Percentiles rank a stretch among this genome's conserved stretches.
Conservation (phyloP, 1,284 basidiomycete genomes). For the Leccinum subrobustum region DNA sequence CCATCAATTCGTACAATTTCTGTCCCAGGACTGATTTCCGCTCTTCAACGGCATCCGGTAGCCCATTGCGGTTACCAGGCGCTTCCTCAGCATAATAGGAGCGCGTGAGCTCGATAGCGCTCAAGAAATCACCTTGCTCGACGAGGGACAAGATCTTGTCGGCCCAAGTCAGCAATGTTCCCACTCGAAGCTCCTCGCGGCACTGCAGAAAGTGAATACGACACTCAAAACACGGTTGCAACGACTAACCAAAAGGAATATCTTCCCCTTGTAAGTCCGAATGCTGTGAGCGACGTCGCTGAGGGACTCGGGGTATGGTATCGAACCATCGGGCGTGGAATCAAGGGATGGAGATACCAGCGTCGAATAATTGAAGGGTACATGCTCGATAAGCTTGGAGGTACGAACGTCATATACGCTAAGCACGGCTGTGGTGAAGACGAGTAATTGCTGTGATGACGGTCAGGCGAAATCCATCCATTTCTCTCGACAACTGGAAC, state of each 20-base stretch:
- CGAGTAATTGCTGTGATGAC: conserved; percentile 55
- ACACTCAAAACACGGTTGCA: background rate
- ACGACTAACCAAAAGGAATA: conserved; percentile 81
- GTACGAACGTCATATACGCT: conserved; percentile 70
- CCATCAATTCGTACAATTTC: conserved; percentile 82
- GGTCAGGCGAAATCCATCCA: conserved; percentile 9
- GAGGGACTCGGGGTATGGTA: conserved; percentile 50
- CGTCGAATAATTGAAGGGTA: conserved; percentile 53
- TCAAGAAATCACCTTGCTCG: conserved; percentile 84
- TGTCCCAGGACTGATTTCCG: conserved; percentile 70
- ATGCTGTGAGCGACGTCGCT: conserved; percentile 72
- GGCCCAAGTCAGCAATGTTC: conserved; percentile 92
- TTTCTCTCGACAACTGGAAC: conserved; percentile 26
- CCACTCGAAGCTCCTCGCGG: conserved; percentile 72
- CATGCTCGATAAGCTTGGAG: conserved; percentile 55
- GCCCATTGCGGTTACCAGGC: conserved; percentile 84
- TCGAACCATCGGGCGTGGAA: conserved; percentile 45
- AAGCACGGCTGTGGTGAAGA: conserved; percentile 57
- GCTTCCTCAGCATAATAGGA: conserved; percentile 83
- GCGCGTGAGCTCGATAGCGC: conserved; percentile 85
- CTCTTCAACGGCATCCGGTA: conserved; percentile 66
- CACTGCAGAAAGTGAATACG: conserved; percentile 42
- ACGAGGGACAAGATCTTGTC: conserved; percentile 88
- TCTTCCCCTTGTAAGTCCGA: conserved; percentile 83
- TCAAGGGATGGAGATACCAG: conserved; percentile 55